Percentiles rank a stretch among this genome's conserved stretches.
Evolutionary conservation across 768 basidiomycete genomes (phyloP).

Genomic region (Lactarius psammicola): DNA sequence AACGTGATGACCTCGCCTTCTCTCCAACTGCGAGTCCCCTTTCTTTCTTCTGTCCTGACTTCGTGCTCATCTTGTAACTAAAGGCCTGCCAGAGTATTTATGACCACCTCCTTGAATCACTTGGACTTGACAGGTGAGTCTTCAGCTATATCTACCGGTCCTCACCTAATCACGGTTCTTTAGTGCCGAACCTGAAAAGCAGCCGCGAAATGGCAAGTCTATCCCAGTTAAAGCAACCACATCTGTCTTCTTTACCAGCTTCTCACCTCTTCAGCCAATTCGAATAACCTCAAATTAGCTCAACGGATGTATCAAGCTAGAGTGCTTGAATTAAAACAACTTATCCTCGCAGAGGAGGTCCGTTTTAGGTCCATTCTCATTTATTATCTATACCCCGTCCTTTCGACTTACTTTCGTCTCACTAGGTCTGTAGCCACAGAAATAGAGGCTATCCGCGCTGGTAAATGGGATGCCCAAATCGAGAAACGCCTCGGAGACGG

Average conservation of each 20-base stretch:
- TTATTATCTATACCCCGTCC: neutral
- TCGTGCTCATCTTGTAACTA: neutral
- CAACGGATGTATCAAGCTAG: slow-evolving; percentile 71
- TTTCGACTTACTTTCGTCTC: neutral
- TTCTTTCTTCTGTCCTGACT: slow-evolving; percentile 20
- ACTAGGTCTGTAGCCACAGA: slow-evolving; percentile 63
- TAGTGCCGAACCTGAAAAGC: slow-evolving; percentile 37
- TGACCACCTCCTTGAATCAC: neutral
- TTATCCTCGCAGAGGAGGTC: slow-evolving; percentile 69
- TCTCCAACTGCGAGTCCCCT: slow-evolving; percentile 53
- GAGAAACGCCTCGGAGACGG: slow-evolving; percentile 35
- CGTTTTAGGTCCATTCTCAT: slow-evolving; percentile 63
- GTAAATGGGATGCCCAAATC: slow-evolving; percentile 59
- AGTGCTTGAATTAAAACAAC: slow-evolving; percentile 65
- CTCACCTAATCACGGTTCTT: neutral
- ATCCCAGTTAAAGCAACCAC: slow-evolving; percentile 1
- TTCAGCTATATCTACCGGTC: neutral
- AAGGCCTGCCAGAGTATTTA: slow-evolving; percentile 19
- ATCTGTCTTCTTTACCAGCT: slow-evolving; percentile 1
- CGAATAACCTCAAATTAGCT: slow-evolving; percentile 63
- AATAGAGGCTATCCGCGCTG: slow-evolving; percentile 72
- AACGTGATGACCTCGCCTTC: slow-evolving; percentile 62
- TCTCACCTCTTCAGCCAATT: slow-evolving; percentile 46
- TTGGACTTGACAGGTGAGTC: slow-evolving; percentile 18
- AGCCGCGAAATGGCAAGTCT: slow-evolving; percentile 49